Percentiles rank a stretch among this genome's conserved stretches.
phyloP scores from a whole-genome alignment of 192 early-diverging fungal genomes.

The Coemansia sp. region DNA sequence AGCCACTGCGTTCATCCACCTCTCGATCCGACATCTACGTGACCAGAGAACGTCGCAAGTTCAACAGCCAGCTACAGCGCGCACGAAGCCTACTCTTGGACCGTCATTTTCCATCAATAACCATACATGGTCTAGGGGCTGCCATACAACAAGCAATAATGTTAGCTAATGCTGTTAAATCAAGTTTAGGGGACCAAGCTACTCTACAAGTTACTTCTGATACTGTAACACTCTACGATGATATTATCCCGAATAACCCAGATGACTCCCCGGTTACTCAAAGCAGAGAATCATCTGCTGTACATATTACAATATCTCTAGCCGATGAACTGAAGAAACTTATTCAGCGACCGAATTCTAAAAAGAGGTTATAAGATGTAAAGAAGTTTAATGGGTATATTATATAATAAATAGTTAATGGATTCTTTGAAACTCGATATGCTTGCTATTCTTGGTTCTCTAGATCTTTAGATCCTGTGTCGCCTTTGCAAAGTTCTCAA shows the following conservation, averaged over 20 bases:
- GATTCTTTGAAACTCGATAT: neutral
- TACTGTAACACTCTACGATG: conserved; percentile 72
- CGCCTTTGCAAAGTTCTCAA: conserved; percentile 57
- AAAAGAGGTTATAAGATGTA: neutral
- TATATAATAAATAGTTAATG: neutral
- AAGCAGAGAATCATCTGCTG: conserved; percentile 61
- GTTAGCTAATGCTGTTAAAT: conserved; percentile 61
- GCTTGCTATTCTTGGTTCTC: conserved; percentile 1
- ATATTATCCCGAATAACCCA: conserved; percentile 65
- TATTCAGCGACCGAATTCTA: neutral
- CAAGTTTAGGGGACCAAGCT: conserved; percentile 56
- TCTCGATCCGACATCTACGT: conserved; percentile 77
- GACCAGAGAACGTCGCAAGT: conserved; percentile 59
- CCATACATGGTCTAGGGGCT: conserved; percentile 77
- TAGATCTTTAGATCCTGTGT: conserved; percentile 23
- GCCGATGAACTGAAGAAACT: conserved; percentile 1
- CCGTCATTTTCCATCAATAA: conserved; percentile 58
- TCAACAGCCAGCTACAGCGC: conserved; percentile 57
- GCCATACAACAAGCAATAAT: conserved; percentile 65
- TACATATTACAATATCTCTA: conserved; percentile 63
- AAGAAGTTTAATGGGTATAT: neutral
- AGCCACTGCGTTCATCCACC: conserved; percentile 61
- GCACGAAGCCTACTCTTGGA: conserved; percentile 64
- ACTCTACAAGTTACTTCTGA: conserved; percentile 61
- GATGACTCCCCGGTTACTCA: conserved; percentile 58